These are phyloP conservation scores for Candida stauntonica DNA, from an alignment of 805 yeast genomes.

Conservation along the genomic window DNA sequence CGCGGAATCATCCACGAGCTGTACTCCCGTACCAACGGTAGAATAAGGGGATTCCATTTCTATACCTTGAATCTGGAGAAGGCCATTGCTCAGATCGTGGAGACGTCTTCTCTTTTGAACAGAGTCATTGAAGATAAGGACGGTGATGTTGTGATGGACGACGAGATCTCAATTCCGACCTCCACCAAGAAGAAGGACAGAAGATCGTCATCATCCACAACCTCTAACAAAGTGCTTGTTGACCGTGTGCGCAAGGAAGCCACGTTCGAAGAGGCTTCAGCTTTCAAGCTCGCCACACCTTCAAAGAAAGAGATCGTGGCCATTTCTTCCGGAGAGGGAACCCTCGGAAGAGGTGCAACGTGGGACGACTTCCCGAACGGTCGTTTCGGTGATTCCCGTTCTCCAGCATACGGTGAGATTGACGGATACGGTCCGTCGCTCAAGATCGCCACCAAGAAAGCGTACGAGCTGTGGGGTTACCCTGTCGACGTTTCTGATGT, in stretches of 20 bases:
- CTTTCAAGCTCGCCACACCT: slow-evolving; percentile 28
- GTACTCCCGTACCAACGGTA: slow-evolving; percentile 45
- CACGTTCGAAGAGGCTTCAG: slow-evolving; percentile 22
- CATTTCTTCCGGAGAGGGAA: slow-evolving; percentile 80
- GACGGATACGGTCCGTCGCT: slow-evolving; percentile 95
- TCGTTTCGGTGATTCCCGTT: slow-evolving; percentile 89
- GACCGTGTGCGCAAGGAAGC: slow-evolving; percentile 27
- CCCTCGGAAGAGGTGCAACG: slow-evolving; percentile 81
- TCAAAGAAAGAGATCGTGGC: slow-evolving; percentile 61
- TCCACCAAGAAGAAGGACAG: slow-evolving; percentile 9
- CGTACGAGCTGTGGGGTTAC: slow-evolving; percentile 74
- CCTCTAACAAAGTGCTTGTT: slow-evolving; percentile 39
- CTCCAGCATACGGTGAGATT: slow-evolving; percentile 97
- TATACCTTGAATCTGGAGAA: slow-evolving; percentile 91
- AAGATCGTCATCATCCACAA: slow-evolving; percentile 25
- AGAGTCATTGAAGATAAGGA: slow-evolving; percentile 43
- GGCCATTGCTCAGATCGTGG: slow-evolving; percentile 81
- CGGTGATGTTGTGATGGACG: slow-evolving; percentile 31
- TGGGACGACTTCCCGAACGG: slow-evolving; percentile 99
- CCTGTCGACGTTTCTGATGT: slow-evolving; percentile 62
- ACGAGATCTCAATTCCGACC: slow-evolving; percentile 18
- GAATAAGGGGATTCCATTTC: slow-evolving; percentile 83
- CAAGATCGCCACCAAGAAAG: slow-evolving; percentile 65
- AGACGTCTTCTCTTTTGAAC: slow-evolving; percentile 50
- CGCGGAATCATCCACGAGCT: slow-evolving; percentile 59